A percentile compares a stretch with the other conserved stretches of the same genome.
These are phyloP conservation scores for Kingdonia uniflora DNA, from an alignment of 164 flowering plant genomes.

Conservation along the genomic window DNA sequence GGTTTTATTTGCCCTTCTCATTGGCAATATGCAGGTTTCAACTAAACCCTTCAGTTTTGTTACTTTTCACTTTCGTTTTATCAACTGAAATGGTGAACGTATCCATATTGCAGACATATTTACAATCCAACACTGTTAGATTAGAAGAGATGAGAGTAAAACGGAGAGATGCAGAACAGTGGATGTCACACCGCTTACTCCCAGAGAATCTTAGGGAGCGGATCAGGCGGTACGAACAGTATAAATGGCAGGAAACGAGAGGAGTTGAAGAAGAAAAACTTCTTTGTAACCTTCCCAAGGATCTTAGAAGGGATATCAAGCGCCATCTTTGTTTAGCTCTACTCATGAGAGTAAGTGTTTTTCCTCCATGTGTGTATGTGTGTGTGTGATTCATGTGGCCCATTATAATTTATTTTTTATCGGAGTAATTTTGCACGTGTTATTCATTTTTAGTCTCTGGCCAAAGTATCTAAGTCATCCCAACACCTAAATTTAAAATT, in stretches of 20 bases:
- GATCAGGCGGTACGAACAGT: conserved; percentile 49
- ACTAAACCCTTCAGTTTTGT: background rate
- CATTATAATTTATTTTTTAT: too few relatives aligned
- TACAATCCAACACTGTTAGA: conserved; percentile 49
- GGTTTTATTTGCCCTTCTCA: conserved; percentile 84
- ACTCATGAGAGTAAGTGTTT: conserved; percentile 36
- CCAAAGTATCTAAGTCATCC: too few relatives aligned
- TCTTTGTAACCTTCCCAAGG: conserved; percentile 46
- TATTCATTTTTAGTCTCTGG: too few relatives aligned
- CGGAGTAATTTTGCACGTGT: too few relatives aligned
- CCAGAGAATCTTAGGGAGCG: conserved; percentile 46
- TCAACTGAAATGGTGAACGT: background rate
- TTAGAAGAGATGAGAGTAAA: conserved; percentile 63
- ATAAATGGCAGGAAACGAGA: conserved; percentile 60
- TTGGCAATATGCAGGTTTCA: conserved; percentile 96
- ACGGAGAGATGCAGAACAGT: conserved; percentile 58
- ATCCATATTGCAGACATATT: conserved; percentile 35
- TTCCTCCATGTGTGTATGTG: background rate
- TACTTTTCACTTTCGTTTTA: background rate
- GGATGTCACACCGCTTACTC: conserved; percentile 65
- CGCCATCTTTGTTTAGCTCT: conserved; percentile 49
- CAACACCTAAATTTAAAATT: too few relatives aligned
- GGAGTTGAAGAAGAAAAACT: conserved; percentile 56
- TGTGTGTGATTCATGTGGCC: background rate
- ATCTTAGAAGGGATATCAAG: conserved; percentile 56